Percentiles rank a stretch among this genome's conserved stretches.
These are phyloP conservation scores for Vitis hybrid DNA, from an alignment of 177 flowering plant species.

Conservation along the genomic window DNA sequence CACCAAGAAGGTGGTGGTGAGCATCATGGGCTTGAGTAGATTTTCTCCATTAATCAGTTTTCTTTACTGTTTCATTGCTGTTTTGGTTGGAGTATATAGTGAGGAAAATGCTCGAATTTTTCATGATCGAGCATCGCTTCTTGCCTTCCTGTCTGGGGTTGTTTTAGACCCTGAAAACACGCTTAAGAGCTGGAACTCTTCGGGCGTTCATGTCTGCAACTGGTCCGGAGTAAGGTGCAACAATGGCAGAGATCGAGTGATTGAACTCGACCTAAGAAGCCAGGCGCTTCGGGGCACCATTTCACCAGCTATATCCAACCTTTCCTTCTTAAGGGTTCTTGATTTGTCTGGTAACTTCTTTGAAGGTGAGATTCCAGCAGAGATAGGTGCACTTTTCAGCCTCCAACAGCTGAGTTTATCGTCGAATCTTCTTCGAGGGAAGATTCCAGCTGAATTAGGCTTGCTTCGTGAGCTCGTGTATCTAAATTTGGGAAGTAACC, in stretches of 20 bases:
- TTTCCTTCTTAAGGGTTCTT: conserved; percentile 52
- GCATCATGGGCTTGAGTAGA: conserved; percentile 22
- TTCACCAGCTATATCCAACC: conserved; percentile 52
- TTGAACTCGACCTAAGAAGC: conserved; percentile 56
- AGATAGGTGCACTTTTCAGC: conserved; percentile 44
- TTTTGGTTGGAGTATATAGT: conserved; percentile 4
- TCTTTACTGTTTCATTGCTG: conserved; percentile 21
- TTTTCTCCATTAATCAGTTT: conserved; percentile 20
- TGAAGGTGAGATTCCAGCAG: conserved; percentile 59
- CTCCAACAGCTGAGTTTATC: conserved; percentile 66
- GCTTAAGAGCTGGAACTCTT: conserved; percentile 52
- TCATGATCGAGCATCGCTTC: conserved; percentile 49
- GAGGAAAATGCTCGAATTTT: conserved; percentile 17
- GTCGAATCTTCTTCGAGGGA: conserved; percentile 59
- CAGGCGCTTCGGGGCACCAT: conserved; percentile 58
- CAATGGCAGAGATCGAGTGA: conserved; percentile 25
- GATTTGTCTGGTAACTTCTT: conserved; percentile 74
- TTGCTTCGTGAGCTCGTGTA: conserved; percentile 45
- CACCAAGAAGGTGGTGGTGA: neutral
- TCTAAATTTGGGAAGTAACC: conserved; percentile 68
- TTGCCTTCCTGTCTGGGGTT: conserved; percentile 53
- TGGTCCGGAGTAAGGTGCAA: conserved; percentile 71
- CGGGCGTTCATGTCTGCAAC: conserved; percentile 51
- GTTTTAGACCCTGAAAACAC: conserved; percentile 46
- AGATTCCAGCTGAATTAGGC: conserved; percentile 60